phyloP scores from a whole-genome alignment of 805 yeast genomes.

The Nakazawaea populi region DNA sequence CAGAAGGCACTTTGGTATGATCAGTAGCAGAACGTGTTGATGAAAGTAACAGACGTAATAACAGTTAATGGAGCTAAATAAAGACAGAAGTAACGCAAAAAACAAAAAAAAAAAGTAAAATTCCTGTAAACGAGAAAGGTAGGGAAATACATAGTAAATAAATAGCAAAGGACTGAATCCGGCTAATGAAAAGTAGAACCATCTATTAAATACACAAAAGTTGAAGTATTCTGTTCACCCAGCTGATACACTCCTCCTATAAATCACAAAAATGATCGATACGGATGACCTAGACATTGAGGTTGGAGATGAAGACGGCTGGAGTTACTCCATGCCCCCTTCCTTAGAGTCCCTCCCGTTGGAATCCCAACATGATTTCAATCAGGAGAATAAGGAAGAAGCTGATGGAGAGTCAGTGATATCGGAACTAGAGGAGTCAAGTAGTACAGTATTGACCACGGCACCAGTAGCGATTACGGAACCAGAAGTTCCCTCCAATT shows the following conservation, averaged over 20 bases:
- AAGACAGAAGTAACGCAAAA: too few relatives aligned
- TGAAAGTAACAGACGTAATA: too few relatives aligned
- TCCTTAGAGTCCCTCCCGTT: slow-evolving; percentile 13
- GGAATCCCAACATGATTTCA: neutral
- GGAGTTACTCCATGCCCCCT: slow-evolving; percentile 15
- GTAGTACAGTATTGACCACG: neutral
- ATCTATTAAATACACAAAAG: too few relatives aligned
- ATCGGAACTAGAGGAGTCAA: slow-evolving; percentile 4
- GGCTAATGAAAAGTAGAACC: too few relatives aligned
- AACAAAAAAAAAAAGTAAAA: too few relatives aligned
- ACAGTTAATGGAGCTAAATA: too few relatives aligned
- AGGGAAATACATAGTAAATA: too few relatives aligned
- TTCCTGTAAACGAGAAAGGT: too few relatives aligned
- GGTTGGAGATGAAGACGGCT: slow-evolving; percentile 14
- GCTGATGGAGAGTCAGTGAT: slow-evolving; percentile 8
- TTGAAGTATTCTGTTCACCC: too few relatives aligned
- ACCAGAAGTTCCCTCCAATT: neutral
- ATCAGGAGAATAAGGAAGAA: neutral
- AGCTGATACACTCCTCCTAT: too few relatives aligned
- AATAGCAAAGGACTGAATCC: too few relatives aligned
- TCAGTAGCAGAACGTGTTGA: too few relatives aligned
- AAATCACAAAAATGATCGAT: slow-evolving; percentile 10
- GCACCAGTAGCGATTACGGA: neutral
- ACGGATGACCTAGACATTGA: slow-evolving; percentile 7
- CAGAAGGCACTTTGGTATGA: slow-evolving; percentile 5